Base-by-base conservation (phyloP, 129 eudicot species). In the Arctium minus region DNA sequence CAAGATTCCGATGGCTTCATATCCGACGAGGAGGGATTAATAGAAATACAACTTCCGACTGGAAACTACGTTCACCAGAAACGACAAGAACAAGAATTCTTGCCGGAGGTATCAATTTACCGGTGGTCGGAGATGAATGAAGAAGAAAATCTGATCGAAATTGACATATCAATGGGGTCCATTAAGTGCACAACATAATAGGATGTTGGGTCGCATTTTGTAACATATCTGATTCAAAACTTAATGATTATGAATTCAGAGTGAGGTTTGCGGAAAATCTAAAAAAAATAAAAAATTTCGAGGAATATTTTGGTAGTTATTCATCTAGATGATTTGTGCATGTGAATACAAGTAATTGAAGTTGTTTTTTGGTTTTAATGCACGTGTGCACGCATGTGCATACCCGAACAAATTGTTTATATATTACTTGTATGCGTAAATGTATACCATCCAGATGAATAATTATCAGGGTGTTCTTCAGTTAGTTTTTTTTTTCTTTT, bases 91-190 rank as follows among this genome's bases (percentile, higher is more conserved):
- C 84, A 87, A 65, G 74, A 70, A 50, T 83, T 79, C 36, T 75
- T 5, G 37, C 79, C 79, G 79, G 79, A 42, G 18, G 80, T 75
- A 13, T 17, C 83, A 5, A 79, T 78, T 48, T 88, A 85, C 76
- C 37, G 72, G 84, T 67, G 76, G 81, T 35, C 76, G 76, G 86
- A 90, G 71, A 79, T 91, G 87, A 85, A 80, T 82, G 97, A 93
- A 67, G 97, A 92, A 78, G 98, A 94, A 12, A 92, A 92, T 76
- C 81, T 94, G 86, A 90, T 94, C 32, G 98, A 94, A 85, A 92
- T 94, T 42, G 98, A 94, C 76, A 86, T 94, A 39, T 88, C 91
- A 17, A 92, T 94, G 91, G 98, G 98, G 67, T 90, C 92, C 81
- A 92, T 92, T 81, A 94, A 90, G 80, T 92, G 90, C 75, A 80